Evolutionary conservation across 176 grass and related monocot genomes (phyloP).

Genomic region (Carex cristatella): DNA sequence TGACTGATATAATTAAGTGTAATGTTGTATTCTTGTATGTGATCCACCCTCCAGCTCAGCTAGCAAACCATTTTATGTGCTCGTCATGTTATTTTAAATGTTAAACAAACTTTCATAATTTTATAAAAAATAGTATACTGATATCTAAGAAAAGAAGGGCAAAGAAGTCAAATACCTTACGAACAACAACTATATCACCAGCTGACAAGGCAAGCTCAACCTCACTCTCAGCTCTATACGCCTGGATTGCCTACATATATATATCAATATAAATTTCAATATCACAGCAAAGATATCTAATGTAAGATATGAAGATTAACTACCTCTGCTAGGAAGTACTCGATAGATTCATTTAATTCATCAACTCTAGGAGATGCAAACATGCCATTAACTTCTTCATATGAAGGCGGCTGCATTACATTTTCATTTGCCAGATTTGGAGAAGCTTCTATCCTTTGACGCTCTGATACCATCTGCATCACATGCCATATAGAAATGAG

Average conservation of each 20-base stretch:
- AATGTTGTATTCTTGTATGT: not conserved
- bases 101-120: not conserved
- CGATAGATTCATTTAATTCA: slow-evolving; percentile 43
- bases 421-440: slow-evolving; percentile 42
- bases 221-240: slow-evolving; percentile 83
- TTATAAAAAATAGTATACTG: slow-evolving; percentile 1
- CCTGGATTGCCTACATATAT: slow-evolving; percentile 56
- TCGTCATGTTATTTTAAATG: not conserved
- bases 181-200: slow-evolving; percentile 80
- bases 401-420: slow-evolving; percentile 47
- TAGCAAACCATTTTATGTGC: not conserved
- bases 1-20: not conserved
- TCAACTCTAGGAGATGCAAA: slow-evolving; percentile 47
- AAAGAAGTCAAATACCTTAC: slow-evolving; percentile 52
- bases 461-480: slow-evolving; percentile 69
- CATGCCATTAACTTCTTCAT: slow-evolving; percentile 56
- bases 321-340: slow-evolving; percentile 89
- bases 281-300: not conserved
- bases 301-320: not conserved
- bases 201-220: slow-evolving; percentile 68
- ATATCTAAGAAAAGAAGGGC: not conserved
- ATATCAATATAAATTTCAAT: not conserved
- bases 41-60: not conserved
- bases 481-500: not conserved
- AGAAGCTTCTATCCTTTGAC: slow-evolving; percentile 71